Evolutionary conservation across 257 asterid genomes (phyloP).

Genomic region (Lantana camara): DNA sequence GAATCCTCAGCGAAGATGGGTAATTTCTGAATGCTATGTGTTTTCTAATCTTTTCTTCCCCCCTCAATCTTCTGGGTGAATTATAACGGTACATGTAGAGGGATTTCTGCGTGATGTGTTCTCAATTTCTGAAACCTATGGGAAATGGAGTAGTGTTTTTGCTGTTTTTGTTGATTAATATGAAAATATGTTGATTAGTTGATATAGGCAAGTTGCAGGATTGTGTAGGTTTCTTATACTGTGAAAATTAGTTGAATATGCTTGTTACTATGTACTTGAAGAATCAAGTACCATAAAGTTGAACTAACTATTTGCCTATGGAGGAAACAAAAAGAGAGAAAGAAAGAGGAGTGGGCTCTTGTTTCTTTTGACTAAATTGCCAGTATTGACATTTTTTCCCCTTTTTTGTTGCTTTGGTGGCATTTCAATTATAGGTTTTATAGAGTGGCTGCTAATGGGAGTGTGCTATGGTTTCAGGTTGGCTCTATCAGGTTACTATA

Average conservation of each 20-base stretch:
- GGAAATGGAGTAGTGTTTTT: too few species aligned
- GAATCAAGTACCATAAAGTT: constrained; percentile 2
- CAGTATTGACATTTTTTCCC: constrained; percentile 18
- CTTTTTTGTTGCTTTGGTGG: constrained; percentile 9
- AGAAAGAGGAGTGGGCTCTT: not conserved
- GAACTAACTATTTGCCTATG: not conserved
- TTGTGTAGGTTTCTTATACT: constrained; percentile 15
- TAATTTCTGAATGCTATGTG: constrained; percentile 33
- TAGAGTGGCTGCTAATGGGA: constrained; percentile 84
- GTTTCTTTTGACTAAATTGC: not conserved
- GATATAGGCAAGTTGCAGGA: constrained; percentile 8
- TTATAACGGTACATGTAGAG: not conserved
- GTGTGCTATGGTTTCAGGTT: constrained; percentile 98
- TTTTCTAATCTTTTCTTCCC: not conserved
- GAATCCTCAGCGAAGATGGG: constrained; percentile 98
- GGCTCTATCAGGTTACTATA: constrained; percentile 78
- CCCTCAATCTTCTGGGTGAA: not conserved
- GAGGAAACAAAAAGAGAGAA: not conserved
- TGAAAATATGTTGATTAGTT: constrained; percentile 9
- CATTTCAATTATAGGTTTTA: constrained; percentile 61
- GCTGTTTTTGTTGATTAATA: constrained; percentile 4
- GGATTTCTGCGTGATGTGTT: too few species aligned
- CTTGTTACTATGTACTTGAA: constrained; percentile 1
- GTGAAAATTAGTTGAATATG: not conserved
- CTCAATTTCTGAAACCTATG: too few species aligned